phyloP scores from a whole-genome alignment of 2,329 filamentous ascomycete genomes.

The Microcyclosporella mali region DNA sequence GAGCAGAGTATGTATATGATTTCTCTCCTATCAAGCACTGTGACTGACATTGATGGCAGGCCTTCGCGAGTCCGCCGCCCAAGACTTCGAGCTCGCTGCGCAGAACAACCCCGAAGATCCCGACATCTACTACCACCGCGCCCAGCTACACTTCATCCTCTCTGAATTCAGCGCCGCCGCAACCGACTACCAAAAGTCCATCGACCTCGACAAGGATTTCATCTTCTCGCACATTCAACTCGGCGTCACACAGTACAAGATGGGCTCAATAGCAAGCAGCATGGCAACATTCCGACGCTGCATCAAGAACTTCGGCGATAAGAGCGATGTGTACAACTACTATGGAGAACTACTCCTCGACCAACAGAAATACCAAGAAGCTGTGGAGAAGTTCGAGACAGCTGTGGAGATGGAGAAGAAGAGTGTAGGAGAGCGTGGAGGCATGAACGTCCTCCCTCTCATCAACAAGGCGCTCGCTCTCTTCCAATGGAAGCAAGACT shows the following conservation, averaged over 20 bases:
- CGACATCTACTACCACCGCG: conserved; percentile 98
- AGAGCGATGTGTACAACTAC: conserved; percentile 99
- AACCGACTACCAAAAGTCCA: conserved; percentile 98
- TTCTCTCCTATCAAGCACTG: not conserved
- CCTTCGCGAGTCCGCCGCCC: conserved; percentile 76
- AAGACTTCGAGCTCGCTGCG: conserved; percentile 81
- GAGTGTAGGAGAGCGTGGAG: conserved; percentile 62
- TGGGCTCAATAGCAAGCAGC: conserved; percentile 93
- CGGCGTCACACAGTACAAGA: conserved; percentile 98
- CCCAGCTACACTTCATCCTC: conserved; percentile 96
- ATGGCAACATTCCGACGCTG: conserved; percentile 97
- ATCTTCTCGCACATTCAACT: conserved; percentile 99
- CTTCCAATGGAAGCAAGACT: conserved; percentile 98
- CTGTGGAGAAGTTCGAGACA: conserved; percentile 95
- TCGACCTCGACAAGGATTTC: conserved; percentile 90
- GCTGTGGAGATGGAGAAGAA: conserved; percentile 99
- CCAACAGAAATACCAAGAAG: conserved; percentile 91
- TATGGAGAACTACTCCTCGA: conserved; percentile 95
- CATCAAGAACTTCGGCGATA: conserved; percentile 96
- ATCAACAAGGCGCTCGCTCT: conserved; percentile 98
- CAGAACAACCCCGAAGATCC: conserved; percentile 81
- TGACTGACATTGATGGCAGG: conserved; percentile 46
- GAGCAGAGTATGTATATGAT: conserved; percentile 66
- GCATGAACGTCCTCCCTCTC: conserved; percentile 93
- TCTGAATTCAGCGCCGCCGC: conserved; percentile 87